Percentiles rank a stretch among this genome's conserved stretches.
These are phyloP conservation scores for Gynostemma pentaphyllum DNA, from an alignment of 306 rosid species.

Conservation along the genomic window DNA sequence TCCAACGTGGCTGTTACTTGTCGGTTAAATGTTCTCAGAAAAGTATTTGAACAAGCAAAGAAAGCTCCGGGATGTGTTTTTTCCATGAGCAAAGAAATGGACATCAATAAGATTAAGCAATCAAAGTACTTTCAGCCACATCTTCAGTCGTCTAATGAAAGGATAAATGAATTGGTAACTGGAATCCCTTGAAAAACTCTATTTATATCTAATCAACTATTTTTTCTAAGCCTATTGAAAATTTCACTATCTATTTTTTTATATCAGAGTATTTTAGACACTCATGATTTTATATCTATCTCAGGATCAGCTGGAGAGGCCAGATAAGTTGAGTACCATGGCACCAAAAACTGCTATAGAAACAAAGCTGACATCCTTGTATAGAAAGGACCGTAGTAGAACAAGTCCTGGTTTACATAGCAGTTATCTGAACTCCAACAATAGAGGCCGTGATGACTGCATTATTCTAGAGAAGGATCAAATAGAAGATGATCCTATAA, in stretches of 20 bases:
- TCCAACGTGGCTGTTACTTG: constrained; percentile 10
- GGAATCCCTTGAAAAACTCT: neutral
- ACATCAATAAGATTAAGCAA: constrained; percentile 56
- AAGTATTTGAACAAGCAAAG: constrained; percentile 77
- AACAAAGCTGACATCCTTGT: constrained; percentile 36
- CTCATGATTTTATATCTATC: constrained; percentile 1
- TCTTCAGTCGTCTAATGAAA: constrained; percentile 36
- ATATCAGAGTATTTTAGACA: neutral
- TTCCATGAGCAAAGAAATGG: constrained; percentile 44
- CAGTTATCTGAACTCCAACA: constrained; percentile 27
- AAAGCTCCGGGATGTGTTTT: constrained; percentile 46
- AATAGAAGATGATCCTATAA: constrained; percentile 21
- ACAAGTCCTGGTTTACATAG: constrained; percentile 25
- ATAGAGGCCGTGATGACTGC: constrained; percentile 36
- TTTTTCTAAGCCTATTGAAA: neutral
- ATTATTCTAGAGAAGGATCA: constrained; percentile 38
- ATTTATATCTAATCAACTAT: no score
- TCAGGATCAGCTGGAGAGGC: constrained; percentile 42
- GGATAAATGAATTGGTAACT: constrained; percentile 30
- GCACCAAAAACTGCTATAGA: constrained; percentile 35
- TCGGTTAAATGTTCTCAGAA: constrained; percentile 27
- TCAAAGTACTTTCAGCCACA: constrained; percentile 63
- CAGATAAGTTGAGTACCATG: constrained; percentile 23
- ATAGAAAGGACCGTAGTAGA: constrained; percentile 27
- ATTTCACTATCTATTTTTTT: neutral